Base-by-base conservation (phyloP, 2,329 filamentous ascomycete genomes). In the Cercospora janseana region DNA sequence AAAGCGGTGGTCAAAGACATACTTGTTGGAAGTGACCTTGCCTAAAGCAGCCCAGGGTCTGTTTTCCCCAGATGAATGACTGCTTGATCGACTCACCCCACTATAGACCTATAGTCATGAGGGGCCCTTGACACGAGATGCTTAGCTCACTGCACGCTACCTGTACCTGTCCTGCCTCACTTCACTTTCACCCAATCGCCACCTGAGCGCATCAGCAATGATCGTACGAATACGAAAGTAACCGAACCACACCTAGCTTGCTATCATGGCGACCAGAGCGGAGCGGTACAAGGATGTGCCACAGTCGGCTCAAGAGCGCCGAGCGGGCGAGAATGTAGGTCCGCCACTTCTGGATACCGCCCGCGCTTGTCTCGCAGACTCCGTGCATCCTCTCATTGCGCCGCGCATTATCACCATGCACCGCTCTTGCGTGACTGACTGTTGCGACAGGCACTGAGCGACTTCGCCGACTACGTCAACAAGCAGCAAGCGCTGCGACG, bases 381-480 rank as follows among this genome's bases (percentile, higher is more conserved):
- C 13, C 31, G 15, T 40, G 35, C 35, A 40, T 12, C 6, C n/a
- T 5, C 7, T 2, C 6, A 26, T 23, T 24, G 21, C n/a, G n/a
- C n/a, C n/a, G n/a, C n/a, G n/a, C n/a, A n/a, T n/a, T n/a, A n/a
- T n/a, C n/a, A n/a, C n/a, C n/a, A 10, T 13, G 10, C 35, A 23
- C 20, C 9, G 20, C n/a, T 38, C 6, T 13, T 40, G 9, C 12
- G 12, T 15, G 1, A 8, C 27, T 44, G 27, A 44, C 12, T 26
- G 27, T 31, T 20, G 13, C 21, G 9, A 8, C 54, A 84, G 81
- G 91, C 92, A 9, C 79, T 98, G 49, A 93, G 87, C 74, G 93
- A 97, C 63, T 98, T 98, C 68, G 90, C 91, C 69, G 93, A 98
- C 65, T 97, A 96, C 65, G 93, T 96, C 59, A 90, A 97, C 70